Evolutionary conservation across 2,329 filamentous ascomycete genomes (phyloP).

Genomic region (Bertia moriformis): DNA sequence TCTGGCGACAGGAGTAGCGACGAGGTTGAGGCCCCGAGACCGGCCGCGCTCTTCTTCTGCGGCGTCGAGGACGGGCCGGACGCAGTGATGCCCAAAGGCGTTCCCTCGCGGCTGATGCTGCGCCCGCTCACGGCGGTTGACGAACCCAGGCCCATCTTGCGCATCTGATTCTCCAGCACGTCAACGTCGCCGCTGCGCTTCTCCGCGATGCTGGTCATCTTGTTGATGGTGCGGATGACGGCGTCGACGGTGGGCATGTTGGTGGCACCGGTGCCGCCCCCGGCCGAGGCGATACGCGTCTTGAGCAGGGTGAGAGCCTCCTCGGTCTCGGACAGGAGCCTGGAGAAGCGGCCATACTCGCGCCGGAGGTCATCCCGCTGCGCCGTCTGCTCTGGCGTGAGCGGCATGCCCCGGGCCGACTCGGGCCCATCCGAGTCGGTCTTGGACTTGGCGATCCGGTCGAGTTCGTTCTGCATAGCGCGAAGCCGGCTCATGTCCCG

Average conservation of each 20-base stretch:
- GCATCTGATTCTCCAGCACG: constrained; percentile 74
- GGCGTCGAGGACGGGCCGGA: constrained; percentile 10
- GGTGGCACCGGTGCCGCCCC: constrained; percentile 25
- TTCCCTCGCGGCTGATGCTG: constrained; percentile 23
- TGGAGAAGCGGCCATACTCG: constrained; percentile 60
- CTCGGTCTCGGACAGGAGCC: constrained; percentile 63
- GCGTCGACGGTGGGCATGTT: constrained; percentile 76
- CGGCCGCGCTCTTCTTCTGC: constrained; percentile 12
- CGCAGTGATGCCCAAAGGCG: constrained; percentile 22
- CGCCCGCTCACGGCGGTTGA: constrained; percentile 17
- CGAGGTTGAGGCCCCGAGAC: too few relatives aligned
- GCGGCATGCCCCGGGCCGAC: constrained; percentile 52
- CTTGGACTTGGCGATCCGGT: constrained; percentile 57
- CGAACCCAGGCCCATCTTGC: constrained; percentile 49
- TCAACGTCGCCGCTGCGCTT: constrained; percentile 83
- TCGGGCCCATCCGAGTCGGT: constrained; percentile 54
- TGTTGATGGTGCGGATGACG: constrained; percentile 77
- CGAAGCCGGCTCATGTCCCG: constrained; percentile 60
- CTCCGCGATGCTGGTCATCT: constrained; percentile 86
- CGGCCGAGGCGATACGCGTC: constrained; percentile 54
- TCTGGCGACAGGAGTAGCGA: constrained; percentile 22
- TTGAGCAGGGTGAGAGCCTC: constrained; percentile 66
- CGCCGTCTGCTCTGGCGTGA: constrained; percentile 71
- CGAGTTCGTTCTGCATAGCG: constrained; percentile 64
- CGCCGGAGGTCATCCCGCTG: constrained; percentile 74